A percentile compares a stretch with the other conserved stretches of the same genome.
phyloP scores from a whole-genome alignment of 805 yeast species.

The Priceomyces medius region DNA sequence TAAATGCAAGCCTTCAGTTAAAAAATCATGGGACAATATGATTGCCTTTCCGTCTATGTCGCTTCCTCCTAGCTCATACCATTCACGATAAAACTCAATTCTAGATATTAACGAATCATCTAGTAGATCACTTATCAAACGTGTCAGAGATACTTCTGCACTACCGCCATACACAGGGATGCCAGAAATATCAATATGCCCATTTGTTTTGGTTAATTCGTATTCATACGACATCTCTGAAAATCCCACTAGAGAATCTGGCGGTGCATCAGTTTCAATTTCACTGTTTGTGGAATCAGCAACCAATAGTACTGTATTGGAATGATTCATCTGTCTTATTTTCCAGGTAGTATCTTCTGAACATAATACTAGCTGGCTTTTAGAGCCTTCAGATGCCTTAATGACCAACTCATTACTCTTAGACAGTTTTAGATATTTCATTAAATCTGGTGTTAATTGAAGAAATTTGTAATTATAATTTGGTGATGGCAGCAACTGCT shows the following conservation, averaged over 20 bases:
- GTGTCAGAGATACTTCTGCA: neutral
- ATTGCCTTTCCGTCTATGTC: constrained; percentile 46
- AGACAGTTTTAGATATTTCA: constrained; percentile 30
- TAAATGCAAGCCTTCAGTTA: constrained; percentile 26
- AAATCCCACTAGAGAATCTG: constrained; percentile 24
- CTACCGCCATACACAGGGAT: constrained; percentile 26
- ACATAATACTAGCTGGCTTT: constrained; percentile 57
- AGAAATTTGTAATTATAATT: constrained; percentile 44
- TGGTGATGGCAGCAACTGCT: constrained; percentile 10
- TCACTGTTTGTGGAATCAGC: constrained; percentile 13
- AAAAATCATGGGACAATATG: constrained; percentile 22
- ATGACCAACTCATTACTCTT: constrained; percentile 26
- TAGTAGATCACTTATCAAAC: constrained; percentile 23
- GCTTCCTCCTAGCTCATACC: constrained; percentile 59
- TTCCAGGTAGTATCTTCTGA: constrained; percentile 58
- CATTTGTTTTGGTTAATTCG: constrained; percentile 27
- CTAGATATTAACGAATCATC: constrained; percentile 54
- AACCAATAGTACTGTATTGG: constrained; percentile 72
- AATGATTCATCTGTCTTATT: constrained; percentile 78
- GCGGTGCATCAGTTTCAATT: constrained; percentile 3
- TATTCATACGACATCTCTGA: constrained; percentile 32
- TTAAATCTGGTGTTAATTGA: constrained; percentile 51
- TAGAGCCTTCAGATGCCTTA: constrained; percentile 31
- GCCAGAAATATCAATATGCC: constrained; percentile 28
- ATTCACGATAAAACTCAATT: constrained; percentile 49